A percentile compares a stretch with the other conserved stretches of the same genome.
Evolutionary conservation across 2,329 filamentous ascomycete species (phyloP).

Genomic region (Magnaporthales sp.): DNA sequence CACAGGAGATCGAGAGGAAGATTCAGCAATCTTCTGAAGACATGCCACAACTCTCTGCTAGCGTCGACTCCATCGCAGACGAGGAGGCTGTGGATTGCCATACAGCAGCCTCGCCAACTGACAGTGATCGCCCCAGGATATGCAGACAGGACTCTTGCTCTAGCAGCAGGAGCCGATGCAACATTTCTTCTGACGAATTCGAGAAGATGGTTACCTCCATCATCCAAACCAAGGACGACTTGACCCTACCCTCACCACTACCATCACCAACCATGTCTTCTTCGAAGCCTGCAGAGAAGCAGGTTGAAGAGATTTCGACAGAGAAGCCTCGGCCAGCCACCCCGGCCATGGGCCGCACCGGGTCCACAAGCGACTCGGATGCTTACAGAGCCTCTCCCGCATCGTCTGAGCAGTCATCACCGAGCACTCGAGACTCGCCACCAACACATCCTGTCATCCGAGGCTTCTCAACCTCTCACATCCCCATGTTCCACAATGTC

Average conservation of each 20-base stretch:
- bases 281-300: constrained; percentile 27
- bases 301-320: neutral
- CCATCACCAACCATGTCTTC: neutral
- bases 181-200: constrained; percentile 86
- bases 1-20: constrained; percentile 35
- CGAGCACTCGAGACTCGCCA: constrained; percentile 40
- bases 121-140: constrained; percentile 59
- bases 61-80: constrained; percentile 65
- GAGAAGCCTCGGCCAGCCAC: constrained; percentile 16
- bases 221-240: constrained; percentile 73
- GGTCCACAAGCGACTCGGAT: constrained; percentile 35
- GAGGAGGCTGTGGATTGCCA: constrained; percentile 56
- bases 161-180: constrained; percentile 64
- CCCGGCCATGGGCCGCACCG: constrained; percentile 25
- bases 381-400: constrained; percentile 53
- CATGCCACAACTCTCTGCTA: constrained; percentile 66
- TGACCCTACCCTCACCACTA: constrained; percentile 43
- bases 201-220: constrained; percentile 93
- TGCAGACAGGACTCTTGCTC: constrained; percentile 63
- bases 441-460: constrained; percentile 59
- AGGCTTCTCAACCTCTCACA: constrained; percentile 73
- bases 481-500: constrained; percentile 38
- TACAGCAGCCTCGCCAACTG: constrained; percentile 43
- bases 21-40: constrained; percentile 33
- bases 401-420: constrained; percentile 22